These are phyloP conservation scores for Polyplosphaeria fusca DNA, from an alignment of 495 filamentous ascomycete species.

Conservation along the genomic window DNA sequence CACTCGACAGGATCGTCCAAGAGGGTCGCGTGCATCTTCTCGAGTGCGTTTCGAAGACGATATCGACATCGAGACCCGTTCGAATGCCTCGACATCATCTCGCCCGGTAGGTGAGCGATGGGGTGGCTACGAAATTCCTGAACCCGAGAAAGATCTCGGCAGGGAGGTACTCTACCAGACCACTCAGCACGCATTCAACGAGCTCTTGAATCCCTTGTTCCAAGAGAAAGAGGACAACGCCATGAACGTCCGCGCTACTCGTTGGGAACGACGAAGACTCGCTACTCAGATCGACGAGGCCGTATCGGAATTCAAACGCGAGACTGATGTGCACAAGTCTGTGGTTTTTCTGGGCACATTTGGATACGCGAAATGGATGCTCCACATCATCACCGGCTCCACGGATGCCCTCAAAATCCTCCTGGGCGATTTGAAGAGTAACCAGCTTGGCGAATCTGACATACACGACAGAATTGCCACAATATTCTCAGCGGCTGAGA, in stretches of 20 bases:
- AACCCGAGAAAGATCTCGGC: conserved; percentile 75
- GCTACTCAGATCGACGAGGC: conserved; percentile 35
- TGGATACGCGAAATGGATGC: conserved; percentile 9
- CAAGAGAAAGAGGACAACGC: conserved; percentile 73
- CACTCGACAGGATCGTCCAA: conserved; percentile 6
- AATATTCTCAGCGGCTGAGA: conserved; percentile 1
- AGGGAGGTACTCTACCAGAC: conserved; percentile 89
- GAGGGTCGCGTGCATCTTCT: conserved; percentile 73
- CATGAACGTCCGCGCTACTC: conserved; percentile 63
- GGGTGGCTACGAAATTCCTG: conserved; percentile 78
- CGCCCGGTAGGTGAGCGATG: conserved; percentile 69
- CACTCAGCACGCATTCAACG: conserved; percentile 85
- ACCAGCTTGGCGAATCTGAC: background rate
- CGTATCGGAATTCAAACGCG: conserved; percentile 10
- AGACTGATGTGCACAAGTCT: conserved; percentile 3
- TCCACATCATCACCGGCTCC: background rate
- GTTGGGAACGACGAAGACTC: conserved; percentile 57
- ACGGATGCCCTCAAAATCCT: background rate
- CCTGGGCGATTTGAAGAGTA: background rate
- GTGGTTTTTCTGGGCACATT: conserved; percentile 5
- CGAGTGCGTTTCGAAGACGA: conserved; percentile 83
- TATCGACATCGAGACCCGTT: conserved; percentile 67
- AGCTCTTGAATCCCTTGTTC: conserved; percentile 84
- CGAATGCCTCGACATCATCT: conserved; percentile 76
- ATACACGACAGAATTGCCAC: background rate